phyloP scores from a whole-genome alignment of 2,329 filamentous ascomycete genomes.

The Paraconiothyrium brasiliense region DNA sequence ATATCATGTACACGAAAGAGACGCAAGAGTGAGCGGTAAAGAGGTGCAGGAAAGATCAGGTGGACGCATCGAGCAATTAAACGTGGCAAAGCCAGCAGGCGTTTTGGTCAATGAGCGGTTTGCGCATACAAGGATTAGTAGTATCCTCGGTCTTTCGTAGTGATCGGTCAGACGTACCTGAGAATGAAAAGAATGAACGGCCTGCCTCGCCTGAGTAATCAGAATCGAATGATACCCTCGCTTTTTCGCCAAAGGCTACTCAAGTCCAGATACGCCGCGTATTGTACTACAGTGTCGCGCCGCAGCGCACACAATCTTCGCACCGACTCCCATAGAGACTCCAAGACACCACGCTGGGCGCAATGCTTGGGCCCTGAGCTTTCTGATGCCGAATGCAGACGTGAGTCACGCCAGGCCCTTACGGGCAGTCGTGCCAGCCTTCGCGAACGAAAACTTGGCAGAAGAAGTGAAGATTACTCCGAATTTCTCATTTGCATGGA shows the following conservation, averaged over 20 bases:
- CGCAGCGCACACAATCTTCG: conserved; percentile 86
- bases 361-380: conserved; percentile 68
- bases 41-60: background rate
- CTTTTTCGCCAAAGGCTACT: conserved; percentile 52
- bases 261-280: conserved; percentile 76
- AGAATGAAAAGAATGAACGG: conserved; percentile 67
- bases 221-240: conserved; percentile 83
- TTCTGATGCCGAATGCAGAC: conserved; percentile 93
- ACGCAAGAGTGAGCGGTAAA: background rate
- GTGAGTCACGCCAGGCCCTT: conserved; percentile 86
- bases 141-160: conserved; percentile 46
- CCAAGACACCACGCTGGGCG: conserved; percentile 24
- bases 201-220: conserved; percentile 88
- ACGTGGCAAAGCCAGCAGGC: no score
- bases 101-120: conserved; percentile 1
- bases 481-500: conserved; percentile 93
- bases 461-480: conserved; percentile 86
- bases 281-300: conserved; percentile 91
- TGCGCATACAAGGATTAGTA: conserved; percentile 44
- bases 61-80: background rate
- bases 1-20: conserved; percentile 58
- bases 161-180: conserved; percentile 55
- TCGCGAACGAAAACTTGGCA: conserved; percentile 45
- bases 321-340: conserved; percentile 88
- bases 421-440: conserved; percentile 72